A percentile compares a stretch with the other conserved stretches of the same genome.
Evolutionary conservation across 2,329 filamentous ascomycete species (phyloP).

Genomic region (Tympanopsis confertula): DNA sequence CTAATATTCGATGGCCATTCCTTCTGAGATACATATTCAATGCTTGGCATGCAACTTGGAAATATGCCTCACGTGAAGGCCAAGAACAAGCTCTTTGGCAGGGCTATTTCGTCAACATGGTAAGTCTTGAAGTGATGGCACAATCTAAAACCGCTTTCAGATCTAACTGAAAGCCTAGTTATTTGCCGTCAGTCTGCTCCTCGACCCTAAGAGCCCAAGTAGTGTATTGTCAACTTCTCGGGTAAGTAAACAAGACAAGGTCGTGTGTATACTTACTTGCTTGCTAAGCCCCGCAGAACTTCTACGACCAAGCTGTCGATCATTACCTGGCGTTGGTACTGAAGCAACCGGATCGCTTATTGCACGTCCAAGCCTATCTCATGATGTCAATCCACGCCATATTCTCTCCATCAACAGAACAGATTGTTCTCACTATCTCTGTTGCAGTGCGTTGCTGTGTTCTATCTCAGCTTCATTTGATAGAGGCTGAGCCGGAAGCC

Average conservation of each 20-base stretch:
- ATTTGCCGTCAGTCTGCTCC: slow-evolving; percentile 9
- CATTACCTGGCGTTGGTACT: slow-evolving; percentile 7
- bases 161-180: no score
- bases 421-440: slow-evolving; percentile 13
- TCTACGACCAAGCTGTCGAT: slow-evolving; percentile 7
- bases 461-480: slow-evolving; percentile 13
- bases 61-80: slow-evolving; percentile 3
- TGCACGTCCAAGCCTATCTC: no score
- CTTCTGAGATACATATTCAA: slow-evolving; percentile 4
- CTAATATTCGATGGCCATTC: slow-evolving; percentile 14
- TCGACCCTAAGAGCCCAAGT: slow-evolving; percentile 7
- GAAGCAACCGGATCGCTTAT: slow-evolving; percentile 9
- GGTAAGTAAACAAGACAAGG: slow-evolving; percentile 3
- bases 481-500: slow-evolving; percentile 8
- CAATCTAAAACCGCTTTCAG: no score
- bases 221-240: slow-evolving; percentile 7
- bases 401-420: slow-evolving; percentile 12
- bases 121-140: no score
- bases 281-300: slow-evolving; percentile 7
- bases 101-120: slow-evolving; percentile 14
- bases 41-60: slow-evolving; percentile 8
- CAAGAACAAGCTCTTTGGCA: slow-evolving; percentile 7
- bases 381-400: slow-evolving; percentile 14
- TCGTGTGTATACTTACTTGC: slow-evolving; percentile 1
- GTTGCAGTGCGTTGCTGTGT: slow-evolving; percentile 14